Evolutionary conservation across 768 basidiomycete genomes (phyloP), one percentile per base, ranked within the genome.

Genomic region (Trametes cingulata): DNA sequence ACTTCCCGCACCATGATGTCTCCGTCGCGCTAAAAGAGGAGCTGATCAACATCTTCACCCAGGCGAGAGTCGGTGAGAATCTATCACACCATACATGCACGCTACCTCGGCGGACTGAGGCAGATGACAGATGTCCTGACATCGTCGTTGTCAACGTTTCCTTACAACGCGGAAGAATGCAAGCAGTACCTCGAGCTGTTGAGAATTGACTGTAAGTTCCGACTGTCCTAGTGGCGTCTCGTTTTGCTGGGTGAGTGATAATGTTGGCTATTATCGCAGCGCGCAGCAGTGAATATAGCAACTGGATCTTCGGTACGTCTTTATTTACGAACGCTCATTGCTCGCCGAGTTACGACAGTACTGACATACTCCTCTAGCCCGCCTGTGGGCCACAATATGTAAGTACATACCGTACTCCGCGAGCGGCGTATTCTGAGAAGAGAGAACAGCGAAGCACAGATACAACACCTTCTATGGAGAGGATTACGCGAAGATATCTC

Each of bases 381-480:
- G 69, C 2, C 33, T 70, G 4, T 68, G 62, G 64, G 25, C 57
- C 2, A 52, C 42, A 2, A 60, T 68, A n/a, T 40, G 68, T 67
- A 39, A 48, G 62, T 29, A 37, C 1, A 14, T 5, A 22, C 19
- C n/a, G n/a, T n/a, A 29, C 29, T n/a, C 24, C 19, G 15, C 1
- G 1, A 19, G 13, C 17, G 2, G 1, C n/a, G 12, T 29, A 3
- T 19, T 4, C 13, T 10, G 12, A 15, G 37, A 2, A 14, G 6
- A 24, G 3, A 9, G 3, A 2, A 13, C 24, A 68, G 69, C 64
- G 13, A 61, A 46, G 22, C 56, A 65, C 58, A 56, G 67, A 19
- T 71, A 65, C 46, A 59, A 68, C 41, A 66, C 68, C 20, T 65
- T 64, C 59, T 65, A 67, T 43, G 71, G 71, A 22, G 68, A 71